phyloP scores from a whole-genome alignment of 2,329 filamentous ascomycete genomes.

The Cucurbitaria berberidis region DNA sequence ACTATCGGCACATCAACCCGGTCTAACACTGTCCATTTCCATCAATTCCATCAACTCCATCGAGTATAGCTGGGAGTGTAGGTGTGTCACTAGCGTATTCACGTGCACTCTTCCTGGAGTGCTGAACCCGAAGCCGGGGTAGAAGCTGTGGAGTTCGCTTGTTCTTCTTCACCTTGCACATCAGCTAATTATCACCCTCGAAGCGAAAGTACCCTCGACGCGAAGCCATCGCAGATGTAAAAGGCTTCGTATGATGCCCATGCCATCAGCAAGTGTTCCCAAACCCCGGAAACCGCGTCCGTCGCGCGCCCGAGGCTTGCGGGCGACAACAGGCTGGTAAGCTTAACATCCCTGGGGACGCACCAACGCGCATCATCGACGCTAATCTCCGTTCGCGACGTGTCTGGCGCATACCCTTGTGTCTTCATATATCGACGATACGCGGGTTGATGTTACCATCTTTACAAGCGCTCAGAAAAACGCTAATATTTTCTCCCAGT shows the following conservation, averaged over 20 bases:
- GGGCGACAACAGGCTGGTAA: slow-evolving; percentile 55
- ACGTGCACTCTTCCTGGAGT: neutral
- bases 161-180: slow-evolving; percentile 7
- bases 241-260: slow-evolving; percentile 32
- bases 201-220: slow-evolving; percentile 34
- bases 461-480: neutral
- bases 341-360: slow-evolving; percentile 18
- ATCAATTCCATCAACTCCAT: neutral
- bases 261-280: slow-evolving; percentile 30
- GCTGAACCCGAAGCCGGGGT: slow-evolving; percentile 6
- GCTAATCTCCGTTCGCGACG: neutral
- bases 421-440: neutral
- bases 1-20: neutral
- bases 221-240: slow-evolving; percentile 35
- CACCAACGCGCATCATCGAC: neutral
- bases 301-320: slow-evolving; percentile 52
- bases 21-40: neutral
- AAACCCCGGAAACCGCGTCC: slow-evolving; percentile 49
- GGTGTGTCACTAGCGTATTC: neutral
- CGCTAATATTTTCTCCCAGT: slow-evolving; percentile 23
- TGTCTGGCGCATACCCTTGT: neutral
- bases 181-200: slow-evolving; percentile 17
- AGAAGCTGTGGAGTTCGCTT: slow-evolving; percentile 5
- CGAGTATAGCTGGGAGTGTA: too few species aligned
- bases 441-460: neutral